A percentile compares a stretch with the other conserved stretches of the same genome.
Conservation (phyloP, 768 basidiomycete species). For the Lentinula aciculospora region DNA sequence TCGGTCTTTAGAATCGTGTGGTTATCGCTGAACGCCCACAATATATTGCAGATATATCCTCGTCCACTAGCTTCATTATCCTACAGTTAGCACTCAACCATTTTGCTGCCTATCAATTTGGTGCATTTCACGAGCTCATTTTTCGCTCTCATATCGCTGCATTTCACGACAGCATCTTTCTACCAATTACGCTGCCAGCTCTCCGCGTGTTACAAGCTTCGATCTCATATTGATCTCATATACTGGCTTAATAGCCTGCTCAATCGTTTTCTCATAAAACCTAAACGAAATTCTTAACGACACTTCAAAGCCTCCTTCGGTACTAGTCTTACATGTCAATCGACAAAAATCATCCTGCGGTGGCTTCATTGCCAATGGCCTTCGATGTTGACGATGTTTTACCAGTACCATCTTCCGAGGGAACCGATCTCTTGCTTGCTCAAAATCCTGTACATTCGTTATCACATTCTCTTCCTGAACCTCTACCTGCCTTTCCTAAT, state of each 20-base stretch:
- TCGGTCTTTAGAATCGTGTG: neutral
- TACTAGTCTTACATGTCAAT: slow-evolving; percentile 8
- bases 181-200: neutral
- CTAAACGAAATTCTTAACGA: neutral
- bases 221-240: slow-evolving; percentile 8
- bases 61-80: neutral
- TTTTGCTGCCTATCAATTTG: neutral
- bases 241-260: slow-evolving; percentile 1
- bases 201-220: slow-evolving; percentile 7
- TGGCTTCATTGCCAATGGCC: slow-evolving; percentile 24
- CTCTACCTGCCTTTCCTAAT: slow-evolving; percentile 26
- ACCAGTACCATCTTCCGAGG: slow-evolving; percentile 19
- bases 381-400: slow-evolving; percentile 22
- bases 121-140: neutral
- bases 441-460: slow-evolving; percentile 16
- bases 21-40: neutral
- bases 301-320: slow-evolving; percentile 2
- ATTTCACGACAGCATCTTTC: neutral
- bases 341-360: slow-evolving; percentile 3
- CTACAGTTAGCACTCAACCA: neutral
- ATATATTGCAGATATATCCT: neutral
- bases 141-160: neutral
- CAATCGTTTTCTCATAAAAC: slow-evolving; percentile 2
- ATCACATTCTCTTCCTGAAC: slow-evolving; percentile 22
- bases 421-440: slow-evolving; percentile 17